Conservation (phyloP, 2,329 filamentous ascomycete genomes). For the Metarhizium guizhouense region DNA sequence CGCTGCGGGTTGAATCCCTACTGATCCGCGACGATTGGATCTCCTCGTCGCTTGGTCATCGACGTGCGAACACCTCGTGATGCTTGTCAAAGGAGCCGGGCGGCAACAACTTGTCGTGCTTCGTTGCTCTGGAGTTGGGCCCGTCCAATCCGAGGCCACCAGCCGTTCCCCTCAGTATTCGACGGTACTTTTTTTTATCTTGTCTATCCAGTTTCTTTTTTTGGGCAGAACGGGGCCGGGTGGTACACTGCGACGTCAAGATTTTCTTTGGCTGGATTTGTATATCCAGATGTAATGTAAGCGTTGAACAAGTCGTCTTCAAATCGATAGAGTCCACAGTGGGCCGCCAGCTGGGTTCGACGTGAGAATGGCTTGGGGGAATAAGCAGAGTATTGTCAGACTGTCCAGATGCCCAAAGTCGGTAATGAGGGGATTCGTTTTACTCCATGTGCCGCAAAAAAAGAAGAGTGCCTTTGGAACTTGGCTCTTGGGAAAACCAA, state of each 20-base stretch:
- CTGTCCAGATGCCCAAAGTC: neutral
- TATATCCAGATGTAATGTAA: neutral
- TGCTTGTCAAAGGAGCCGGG: neutral
- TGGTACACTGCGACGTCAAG: neutral
- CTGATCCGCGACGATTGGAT: neutral
- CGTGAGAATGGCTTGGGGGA: neutral
- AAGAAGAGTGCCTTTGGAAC: neutral
- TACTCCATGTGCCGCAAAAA: neutral
- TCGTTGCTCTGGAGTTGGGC: neutral
- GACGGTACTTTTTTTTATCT: neutral
- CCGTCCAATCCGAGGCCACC: too few relatives aligned
- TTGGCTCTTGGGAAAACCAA: neutral
- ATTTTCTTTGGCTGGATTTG: neutral
- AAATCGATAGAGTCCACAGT: neutral
- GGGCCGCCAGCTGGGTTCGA: neutral
- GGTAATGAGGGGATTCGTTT: neutral
- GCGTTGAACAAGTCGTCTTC: neutral
- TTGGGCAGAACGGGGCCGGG: too few relatives aligned
- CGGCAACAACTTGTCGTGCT: neutral
- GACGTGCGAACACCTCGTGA: neutral
- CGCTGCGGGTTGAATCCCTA: neutral
- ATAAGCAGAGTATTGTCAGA: neutral
- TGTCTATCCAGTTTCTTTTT: neutral
- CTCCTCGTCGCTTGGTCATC: neutral
- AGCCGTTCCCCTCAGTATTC: neutral